Conservation (phyloP, 805 yeast genomes). For the Wickerhamiella australiensis region DNA sequence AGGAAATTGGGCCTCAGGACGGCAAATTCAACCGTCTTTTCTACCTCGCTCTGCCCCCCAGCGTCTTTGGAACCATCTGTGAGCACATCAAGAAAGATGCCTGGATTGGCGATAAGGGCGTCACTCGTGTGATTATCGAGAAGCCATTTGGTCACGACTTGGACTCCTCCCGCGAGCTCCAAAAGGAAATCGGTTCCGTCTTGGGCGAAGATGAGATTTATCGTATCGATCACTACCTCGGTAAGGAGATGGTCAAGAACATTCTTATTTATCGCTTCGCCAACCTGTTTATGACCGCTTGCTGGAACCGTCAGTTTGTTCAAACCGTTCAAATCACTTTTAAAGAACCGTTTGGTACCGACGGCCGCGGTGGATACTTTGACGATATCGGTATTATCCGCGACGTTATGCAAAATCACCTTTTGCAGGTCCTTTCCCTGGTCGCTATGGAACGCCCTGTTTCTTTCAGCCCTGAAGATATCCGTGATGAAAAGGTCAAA, state of each 20-base stretch:
- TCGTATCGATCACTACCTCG: slow-evolving; percentile 95
- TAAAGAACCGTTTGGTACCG: slow-evolving; percentile 98
- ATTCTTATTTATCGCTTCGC: slow-evolving; percentile 81
- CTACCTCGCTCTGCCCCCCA: slow-evolving; percentile 91
- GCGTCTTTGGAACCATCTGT: slow-evolving; percentile 74
- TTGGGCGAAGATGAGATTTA: slow-evolving; percentile 84
- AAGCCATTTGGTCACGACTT: slow-evolving; percentile 96
- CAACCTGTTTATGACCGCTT: slow-evolving; percentile 73
- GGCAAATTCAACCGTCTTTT: slow-evolving; percentile 61
- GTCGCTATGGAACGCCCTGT: slow-evolving; percentile 93
- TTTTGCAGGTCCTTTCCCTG: slow-evolving; percentile 81
- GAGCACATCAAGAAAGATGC: slow-evolving; percentile 53
- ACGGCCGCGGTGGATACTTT: slow-evolving; percentile 97
- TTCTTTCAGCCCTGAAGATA: slow-evolving; percentile 80
- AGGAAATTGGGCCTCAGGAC: slow-evolving; percentile 20
- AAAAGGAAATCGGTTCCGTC: slow-evolving; percentile 64
- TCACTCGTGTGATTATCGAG: slow-evolving; percentile 77
- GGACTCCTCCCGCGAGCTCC: slow-evolving; percentile 63
- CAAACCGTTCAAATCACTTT: slow-evolving; percentile 76
- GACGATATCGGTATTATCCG: slow-evolving; percentile 90
- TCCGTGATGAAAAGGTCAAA: slow-evolving; percentile 93
- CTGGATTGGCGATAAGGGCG: slow-evolving; percentile 52
- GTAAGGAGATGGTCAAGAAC: slow-evolving; percentile 97
- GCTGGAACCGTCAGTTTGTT: slow-evolving; percentile 76
- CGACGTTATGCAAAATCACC: slow-evolving; percentile 97